A percentile compares a stretch with the other conserved stretches of the same genome.
phyloP scores from a whole-genome alignment of 1,284 basidiomycete species.

The Chalciporus sp. region DNA sequence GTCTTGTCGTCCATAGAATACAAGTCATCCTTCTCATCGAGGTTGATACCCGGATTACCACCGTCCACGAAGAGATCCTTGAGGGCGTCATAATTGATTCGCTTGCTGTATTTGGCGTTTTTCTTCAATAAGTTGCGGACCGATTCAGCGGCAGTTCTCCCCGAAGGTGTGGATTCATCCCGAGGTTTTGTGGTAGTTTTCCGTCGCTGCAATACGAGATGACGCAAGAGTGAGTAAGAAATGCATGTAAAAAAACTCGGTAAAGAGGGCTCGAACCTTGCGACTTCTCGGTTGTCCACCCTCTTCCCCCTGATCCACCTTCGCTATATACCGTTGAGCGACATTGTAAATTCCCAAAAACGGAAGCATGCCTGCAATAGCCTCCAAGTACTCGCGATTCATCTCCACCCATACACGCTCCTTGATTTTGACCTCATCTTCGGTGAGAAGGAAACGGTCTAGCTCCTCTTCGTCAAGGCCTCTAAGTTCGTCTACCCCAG shows the following conservation, averaged over 20 bases:
- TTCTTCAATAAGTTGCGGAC: slow-evolving; percentile 81
- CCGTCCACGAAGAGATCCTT: slow-evolving; percentile 72
- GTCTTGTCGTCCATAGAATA: slow-evolving; percentile 52
- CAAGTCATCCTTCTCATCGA: slow-evolving; percentile 41
- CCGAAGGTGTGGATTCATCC: slow-evolving; percentile 72
- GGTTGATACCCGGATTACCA: slow-evolving; percentile 35
- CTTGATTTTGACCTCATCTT: slow-evolving; percentile 88
- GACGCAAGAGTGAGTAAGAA: slow-evolving; percentile 7
- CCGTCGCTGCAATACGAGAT: slow-evolving; percentile 50
- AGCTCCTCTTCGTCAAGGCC: slow-evolving; percentile 94
- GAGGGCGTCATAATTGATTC: slow-evolving; percentile 88
- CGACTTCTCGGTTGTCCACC: slow-evolving; percentile 57
- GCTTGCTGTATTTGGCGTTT: slow-evolving; percentile 81
- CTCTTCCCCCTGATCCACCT: slow-evolving; percentile 60
- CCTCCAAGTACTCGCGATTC: slow-evolving; percentile 93
- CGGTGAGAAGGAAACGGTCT: slow-evolving; percentile 80
- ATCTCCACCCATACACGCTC: slow-evolving; percentile 97
- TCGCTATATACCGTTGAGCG: slow-evolving; percentile 60
- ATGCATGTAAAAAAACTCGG: slow-evolving; percentile 27
- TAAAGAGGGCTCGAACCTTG: slow-evolving; percentile 65
- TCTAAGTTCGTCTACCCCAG: slow-evolving; percentile 63
- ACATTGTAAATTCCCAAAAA: slow-evolving; percentile 25
- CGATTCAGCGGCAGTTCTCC: slow-evolving; percentile 77
- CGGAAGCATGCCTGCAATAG: slow-evolving; percentile 71
- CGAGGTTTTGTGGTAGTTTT: slow-evolving; percentile 70